These are phyloP conservation scores for Termitomyces sp. DNA, from an alignment of 768 basidiomycete genomes.

Conservation along the genomic window DNA sequence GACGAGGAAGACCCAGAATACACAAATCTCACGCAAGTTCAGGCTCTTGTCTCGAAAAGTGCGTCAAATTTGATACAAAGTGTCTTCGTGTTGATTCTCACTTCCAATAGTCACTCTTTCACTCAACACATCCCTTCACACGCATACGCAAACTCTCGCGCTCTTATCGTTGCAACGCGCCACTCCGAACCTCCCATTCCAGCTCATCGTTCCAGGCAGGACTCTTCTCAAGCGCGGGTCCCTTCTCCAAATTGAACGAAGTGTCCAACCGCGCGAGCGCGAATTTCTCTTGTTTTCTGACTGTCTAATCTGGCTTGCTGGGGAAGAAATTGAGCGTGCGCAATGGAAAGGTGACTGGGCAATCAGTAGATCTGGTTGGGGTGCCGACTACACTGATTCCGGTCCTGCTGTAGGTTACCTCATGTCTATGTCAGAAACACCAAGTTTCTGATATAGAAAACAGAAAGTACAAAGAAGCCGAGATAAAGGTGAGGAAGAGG, in stretches of 20 bases:
- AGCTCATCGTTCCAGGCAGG: conserved; percentile 80
- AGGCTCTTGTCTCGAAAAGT: conserved; percentile 76
- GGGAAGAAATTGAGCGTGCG: conserved; percentile 37
- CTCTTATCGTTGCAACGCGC: conserved; percentile 78
- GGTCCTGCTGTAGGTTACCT: conserved; percentile 12
- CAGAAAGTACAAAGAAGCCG: conserved; percentile 41
- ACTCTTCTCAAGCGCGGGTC: conserved; percentile 66
- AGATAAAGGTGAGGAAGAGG: conserved; percentile 62
- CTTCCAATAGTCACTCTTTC: conserved; percentile 60
- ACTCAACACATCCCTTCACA: conserved; percentile 75
- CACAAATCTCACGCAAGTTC: conserved; percentile 53
- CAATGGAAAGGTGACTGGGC: conserved; percentile 33
- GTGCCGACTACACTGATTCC: conserved; percentile 16
- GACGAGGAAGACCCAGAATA: conserved; percentile 66
- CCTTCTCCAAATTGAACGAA: conserved; percentile 54
- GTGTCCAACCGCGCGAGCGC: conserved; percentile 48
- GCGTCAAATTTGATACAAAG: conserved; percentile 16
- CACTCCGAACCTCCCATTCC: conserved; percentile 73
- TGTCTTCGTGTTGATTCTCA: neutral
- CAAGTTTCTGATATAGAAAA: conserved; percentile 10
- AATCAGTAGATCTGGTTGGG: conserved; percentile 24
- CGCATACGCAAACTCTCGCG: conserved; percentile 71
- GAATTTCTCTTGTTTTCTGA: conserved; percentile 85
- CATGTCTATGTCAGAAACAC: conserved; percentile 13
- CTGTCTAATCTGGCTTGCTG: conserved; percentile 72